Evolutionary conservation across 2,329 filamentous ascomycete genomes (phyloP).

Genomic region (Tolypocladium endophyticum): DNA sequence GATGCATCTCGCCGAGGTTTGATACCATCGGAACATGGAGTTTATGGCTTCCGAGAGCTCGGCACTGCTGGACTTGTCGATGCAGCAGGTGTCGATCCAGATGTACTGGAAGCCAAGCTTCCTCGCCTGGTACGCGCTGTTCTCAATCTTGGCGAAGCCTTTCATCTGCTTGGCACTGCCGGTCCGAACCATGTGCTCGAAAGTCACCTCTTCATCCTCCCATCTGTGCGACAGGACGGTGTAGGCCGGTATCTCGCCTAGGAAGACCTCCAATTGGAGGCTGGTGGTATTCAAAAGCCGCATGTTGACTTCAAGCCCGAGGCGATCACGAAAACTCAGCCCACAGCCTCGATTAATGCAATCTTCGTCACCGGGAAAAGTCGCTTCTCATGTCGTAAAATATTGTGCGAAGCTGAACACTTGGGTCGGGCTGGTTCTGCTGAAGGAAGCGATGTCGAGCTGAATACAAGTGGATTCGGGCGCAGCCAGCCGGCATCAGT

Average conservation of each 20-base stretch:
- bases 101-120: conserved; percentile 10
- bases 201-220: conserved; percentile 13
- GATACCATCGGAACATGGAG: conserved; percentile 16
- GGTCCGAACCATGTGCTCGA: conserved; percentile 8
- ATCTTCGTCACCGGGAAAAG: no score
- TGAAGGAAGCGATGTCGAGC: neutral
- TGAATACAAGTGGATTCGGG: neutral
- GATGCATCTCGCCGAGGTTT: conserved; percentile 12
- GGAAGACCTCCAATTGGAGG: conserved; percentile 1
- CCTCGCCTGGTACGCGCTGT: conserved; percentile 5
- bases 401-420: neutral
- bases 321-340: neutral
- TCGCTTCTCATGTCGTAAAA: neutral
- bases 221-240: conserved; percentile 20
- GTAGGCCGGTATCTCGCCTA: conserved; percentile 9
- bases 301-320: neutral
- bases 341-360: neutral
- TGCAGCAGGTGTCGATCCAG: conserved; percentile 18
- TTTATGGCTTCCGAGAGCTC: conserved; percentile 16
- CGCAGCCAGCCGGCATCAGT: neutral
- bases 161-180: neutral
- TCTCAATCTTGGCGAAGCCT: conserved; percentile 12
- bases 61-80: conserved; percentile 13
- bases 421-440: neutral
- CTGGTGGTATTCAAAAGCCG: conserved; percentile 1